Evolutionary conservation across 192 early-diverging fungal species (phyloP), one percentile per base, ranked within the genome.

Genomic region (Martensiomyces pterosporus): DNA sequence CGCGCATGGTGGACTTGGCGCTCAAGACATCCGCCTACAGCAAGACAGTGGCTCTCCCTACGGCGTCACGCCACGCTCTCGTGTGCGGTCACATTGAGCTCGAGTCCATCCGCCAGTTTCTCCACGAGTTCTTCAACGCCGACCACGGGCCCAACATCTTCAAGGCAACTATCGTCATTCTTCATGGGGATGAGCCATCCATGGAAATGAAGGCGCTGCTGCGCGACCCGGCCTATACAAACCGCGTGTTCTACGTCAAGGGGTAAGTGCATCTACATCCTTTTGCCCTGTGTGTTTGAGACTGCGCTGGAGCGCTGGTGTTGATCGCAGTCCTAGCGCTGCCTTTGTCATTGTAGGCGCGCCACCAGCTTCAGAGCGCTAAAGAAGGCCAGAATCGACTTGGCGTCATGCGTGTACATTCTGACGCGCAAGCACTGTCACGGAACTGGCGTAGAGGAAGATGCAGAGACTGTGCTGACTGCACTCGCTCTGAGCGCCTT

Each of bases 331-430:
- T 37, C 35, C 22, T 36, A 3, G 8, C 24, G 2, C 6, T 55
- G 10, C 32, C 7, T 42, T 49, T 40, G 24, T 7, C 24, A 16
- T 5, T 7, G 8, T 54, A 62, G 71, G 23, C 49, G 60, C 1
- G 62, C 67, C 19, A 77, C 75, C 1, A 57, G 49, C 44, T 47
- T 67, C 29, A 53, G 53, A 38, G 52, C 60, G n/a, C 56, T 77
- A 9, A 62, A 64, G 26, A 27, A 42, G 1, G 63, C 68, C 0
- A 59, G 60, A 10, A 61, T 63, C 5, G 64, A 66, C 10, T 13
- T 70, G 17, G 75, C 68, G 18, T 60, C 68, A 3, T 70, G 67
- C 52, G 57, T 77, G 14, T 77, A 70, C 39, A 77, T 77, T 10
- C 41, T 77, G 47, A 55, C 64, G 0, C 50, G 56, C 41, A 77